A percentile compares a stretch with the other conserved stretches of the same genome.
Evolutionary conservation across 2,329 filamentous ascomycete genomes (phyloP).

Genomic region (Penicillium thymicola): DNA sequence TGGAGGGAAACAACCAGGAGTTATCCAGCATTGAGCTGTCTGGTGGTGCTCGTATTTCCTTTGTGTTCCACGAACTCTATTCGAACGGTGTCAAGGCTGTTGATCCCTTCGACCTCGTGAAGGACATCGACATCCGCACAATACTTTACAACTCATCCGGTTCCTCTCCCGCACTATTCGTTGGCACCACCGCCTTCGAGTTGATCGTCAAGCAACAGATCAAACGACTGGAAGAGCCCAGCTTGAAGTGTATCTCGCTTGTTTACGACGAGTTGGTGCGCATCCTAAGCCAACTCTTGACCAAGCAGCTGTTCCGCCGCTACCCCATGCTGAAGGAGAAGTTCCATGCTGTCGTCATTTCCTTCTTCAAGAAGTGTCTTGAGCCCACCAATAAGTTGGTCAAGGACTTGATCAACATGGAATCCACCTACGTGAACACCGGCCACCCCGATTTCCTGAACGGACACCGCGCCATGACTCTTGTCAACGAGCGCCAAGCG

Average conservation of each 20-base stretch:
- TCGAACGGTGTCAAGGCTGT: conserved; percentile 96
- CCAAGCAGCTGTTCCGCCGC: conserved; percentile 83
- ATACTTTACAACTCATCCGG: conserved; percentile 99
- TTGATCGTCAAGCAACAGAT: conserved; percentile 99
- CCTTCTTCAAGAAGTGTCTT: conserved; percentile 98
- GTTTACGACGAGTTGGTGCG: conserved; percentile 97
- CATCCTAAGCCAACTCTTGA: conserved; percentile 84
- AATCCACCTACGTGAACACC: conserved; percentile 96
- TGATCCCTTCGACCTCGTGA: conserved; percentile 95
- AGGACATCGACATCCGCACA: conserved; percentile 95
- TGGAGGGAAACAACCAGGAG: conserved; percentile 96
- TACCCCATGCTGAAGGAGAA: conserved; percentile 97
- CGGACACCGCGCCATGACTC: conserved; percentile 93
- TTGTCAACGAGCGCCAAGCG: conserved; percentile 84
- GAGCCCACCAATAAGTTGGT: conserved; percentile 98
- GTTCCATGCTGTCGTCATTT: conserved; percentile 86
- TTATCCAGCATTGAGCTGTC: conserved; percentile 92
- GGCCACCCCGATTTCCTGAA: conserved; percentile 97
- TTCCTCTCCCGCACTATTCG: conserved; percentile 92
- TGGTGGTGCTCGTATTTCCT: conserved; percentile 95
- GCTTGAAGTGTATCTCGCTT: conserved; percentile 92
- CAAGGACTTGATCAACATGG: conserved; percentile 88
- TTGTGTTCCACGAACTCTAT: conserved; percentile 98
- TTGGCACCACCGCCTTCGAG: conserved; percentile 97
- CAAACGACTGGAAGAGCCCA: conserved; percentile 91